A percentile compares a stretch with the other conserved stretches of the same genome.
Evolutionary conservation across 2,329 filamentous ascomycete species (phyloP).

Genomic region (Colletotrichum sp.): DNA sequence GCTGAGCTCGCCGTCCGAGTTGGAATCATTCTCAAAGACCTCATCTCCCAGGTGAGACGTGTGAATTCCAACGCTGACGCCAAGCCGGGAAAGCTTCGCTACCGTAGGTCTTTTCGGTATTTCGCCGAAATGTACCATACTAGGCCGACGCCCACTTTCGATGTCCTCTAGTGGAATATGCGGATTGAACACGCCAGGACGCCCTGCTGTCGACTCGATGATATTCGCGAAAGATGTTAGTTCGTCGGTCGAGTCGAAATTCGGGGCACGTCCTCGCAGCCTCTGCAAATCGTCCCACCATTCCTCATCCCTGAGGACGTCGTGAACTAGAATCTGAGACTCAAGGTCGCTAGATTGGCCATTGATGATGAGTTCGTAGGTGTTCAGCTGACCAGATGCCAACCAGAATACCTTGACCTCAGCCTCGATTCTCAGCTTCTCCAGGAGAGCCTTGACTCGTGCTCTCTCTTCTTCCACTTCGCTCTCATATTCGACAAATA

Average conservation of each 20-base stretch:
- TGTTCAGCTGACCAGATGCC: conserved; percentile 72
- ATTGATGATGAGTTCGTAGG: conserved; percentile 81
- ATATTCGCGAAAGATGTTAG: conserved; percentile 47
- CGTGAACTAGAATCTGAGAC: conserved; percentile 65
- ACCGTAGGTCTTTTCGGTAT: conserved; percentile 66
- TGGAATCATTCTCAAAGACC: conserved; percentile 51
- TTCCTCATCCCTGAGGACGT: conserved; percentile 71
- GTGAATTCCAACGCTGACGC: conserved; percentile 74
- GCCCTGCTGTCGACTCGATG: conserved; percentile 45
- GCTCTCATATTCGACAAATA: conserved; percentile 88
- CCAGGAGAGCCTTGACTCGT: conserved; percentile 74
- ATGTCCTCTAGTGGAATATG: conserved; percentile 33
- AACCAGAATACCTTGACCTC: conserved; percentile 83
- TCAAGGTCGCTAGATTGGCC: conserved; percentile 53
- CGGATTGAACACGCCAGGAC: conserved; percentile 48
- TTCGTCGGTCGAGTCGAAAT: conserved; percentile 47
- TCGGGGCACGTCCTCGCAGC: conserved; percentile 46
- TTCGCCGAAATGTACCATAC: conserved; percentile 64
- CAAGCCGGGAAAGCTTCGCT: conserved; percentile 56
- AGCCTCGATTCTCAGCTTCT: conserved; percentile 82
- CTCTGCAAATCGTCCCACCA: conserved; percentile 83
- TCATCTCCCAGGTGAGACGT: conserved; percentile 73
- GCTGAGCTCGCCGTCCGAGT: conserved; percentile 40
- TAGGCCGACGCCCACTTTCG: conserved; percentile 39
- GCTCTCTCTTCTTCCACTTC: conserved; percentile 81